These are phyloP conservation scores for Trichoderma virens DNA, from an alignment of 495 filamentous ascomycete species.

Conservation along the genomic window DNA sequence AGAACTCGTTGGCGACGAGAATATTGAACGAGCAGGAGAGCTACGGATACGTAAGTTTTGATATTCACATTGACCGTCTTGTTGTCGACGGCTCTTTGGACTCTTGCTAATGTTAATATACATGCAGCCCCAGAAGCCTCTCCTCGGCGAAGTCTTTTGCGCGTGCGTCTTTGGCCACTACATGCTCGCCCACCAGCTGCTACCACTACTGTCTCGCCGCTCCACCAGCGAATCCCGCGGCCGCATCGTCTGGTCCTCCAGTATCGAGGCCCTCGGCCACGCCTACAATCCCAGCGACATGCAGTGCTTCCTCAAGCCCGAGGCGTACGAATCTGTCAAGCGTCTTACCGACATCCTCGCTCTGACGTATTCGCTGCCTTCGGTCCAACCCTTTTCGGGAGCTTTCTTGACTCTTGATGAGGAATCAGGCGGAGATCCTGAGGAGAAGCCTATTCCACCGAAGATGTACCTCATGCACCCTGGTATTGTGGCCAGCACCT, in stretches of 20 bases:
- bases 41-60: slow-evolving; percentile 8
- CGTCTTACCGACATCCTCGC: slow-evolving; percentile 75
- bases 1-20: slow-evolving; percentile 43
- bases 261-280: slow-evolving; percentile 54
- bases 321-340: slow-evolving; percentile 79
- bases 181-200: slow-evolving; percentile 71
- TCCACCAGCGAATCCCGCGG: slow-evolving; percentile 16
- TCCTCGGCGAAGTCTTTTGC: slow-evolving; percentile 74
- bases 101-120: neutral
- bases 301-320: slow-evolving; percentile 41
- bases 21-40: slow-evolving; percentile 15
- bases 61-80: neutral
- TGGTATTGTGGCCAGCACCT: slow-evolving; percentile 72
- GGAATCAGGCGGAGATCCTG: neutral
- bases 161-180: slow-evolving; percentile 96
- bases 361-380: slow-evolving; percentile 63
- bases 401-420: slow-evolving; percentile 23
- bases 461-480: slow-evolving; percentile 75
- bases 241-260: slow-evolving; percentile 79
- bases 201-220: slow-evolving; percentile 57
- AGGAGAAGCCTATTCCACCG: slow-evolving; percentile 27
- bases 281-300: slow-evolving; percentile 1
- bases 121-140: slow-evolving; percentile 31
- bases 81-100: neutral
- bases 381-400: slow-evolving; percentile 48